Base-by-base conservation (phyloP, 371 early-diverging fungal genomes). In the Actinomortierella wolfii region DNA sequence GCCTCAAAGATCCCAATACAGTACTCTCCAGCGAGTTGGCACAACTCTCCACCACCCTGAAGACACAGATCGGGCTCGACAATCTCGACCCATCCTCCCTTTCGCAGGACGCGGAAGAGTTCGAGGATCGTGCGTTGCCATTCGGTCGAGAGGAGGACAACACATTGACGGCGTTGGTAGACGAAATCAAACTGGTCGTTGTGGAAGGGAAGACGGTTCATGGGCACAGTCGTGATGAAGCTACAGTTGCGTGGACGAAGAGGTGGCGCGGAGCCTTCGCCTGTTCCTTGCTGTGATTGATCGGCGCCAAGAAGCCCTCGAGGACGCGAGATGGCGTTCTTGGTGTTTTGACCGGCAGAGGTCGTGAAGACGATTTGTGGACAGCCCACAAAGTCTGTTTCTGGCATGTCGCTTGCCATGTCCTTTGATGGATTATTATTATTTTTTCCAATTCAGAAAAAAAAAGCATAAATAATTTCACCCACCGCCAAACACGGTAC, bases 101-200 rank as follows among this genome's bases (percentile, higher is more conserved):
- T 56, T 34, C 67, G 70, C 18, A 67, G 45, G 24, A 76, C 59
- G 17, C 76, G 56, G 24, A 62, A 59, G n/a, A 68, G 60, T 25
- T 68, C 69, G 1, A 59, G 43, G 17, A 59, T 26, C 1, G 64
- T 53, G 2, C 64, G 63, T 34, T 63, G 64, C 69, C 69, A 68
- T 45, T 68, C 69, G 7, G 55, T 68, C 20, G 69, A 44, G 55
- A 68, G 40, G 15, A 68, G 52, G 24, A 68, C 64, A 2, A 68
- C 64, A 14, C 49, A 51, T 23, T 68, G 69, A 0, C 69, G 69
- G 17, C 85, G 71, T 70, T 83, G 78, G 57, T 80, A 78, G 17
- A 86, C 71, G 52, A 74, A 85, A 56, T 86, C 87, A 57, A 86
- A 82, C 15, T 62, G 56, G 13, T 74, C 70, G 26, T 81, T 78